phyloP scores from a whole-genome alignment of 768 basidiomycete genomes.

The Rhizopogon vesiculosus region DNA sequence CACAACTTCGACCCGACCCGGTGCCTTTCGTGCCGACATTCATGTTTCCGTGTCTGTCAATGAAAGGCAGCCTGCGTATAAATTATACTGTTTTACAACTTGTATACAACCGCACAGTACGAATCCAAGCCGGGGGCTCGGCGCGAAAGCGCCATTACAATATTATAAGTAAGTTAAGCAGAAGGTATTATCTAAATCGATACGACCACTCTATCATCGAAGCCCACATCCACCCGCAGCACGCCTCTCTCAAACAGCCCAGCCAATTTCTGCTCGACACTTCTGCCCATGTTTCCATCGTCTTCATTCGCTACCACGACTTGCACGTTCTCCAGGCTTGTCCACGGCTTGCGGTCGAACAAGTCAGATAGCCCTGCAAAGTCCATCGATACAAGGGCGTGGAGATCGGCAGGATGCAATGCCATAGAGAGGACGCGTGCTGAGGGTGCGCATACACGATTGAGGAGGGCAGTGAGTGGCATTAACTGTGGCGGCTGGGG shows the following conservation, averaged over 20 bases:
- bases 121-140: no score
- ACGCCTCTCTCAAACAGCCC: conserved; percentile 21
- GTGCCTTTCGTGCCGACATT: no score
- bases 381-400: conserved; percentile 21
- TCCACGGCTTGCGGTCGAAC: conserved; percentile 19
- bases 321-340: conserved; percentile 19
- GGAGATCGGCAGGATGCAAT: conserved; percentile 26
- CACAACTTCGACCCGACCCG: no score
- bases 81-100: no score
- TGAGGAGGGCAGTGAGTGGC: conserved; percentile 21
- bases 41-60: no score
- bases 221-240: conserved; percentile 23
- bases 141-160: no score
- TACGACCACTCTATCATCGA: conserved; percentile 26
- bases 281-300: conserved; percentile 18
- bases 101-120: no score
- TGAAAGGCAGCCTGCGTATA: no score
- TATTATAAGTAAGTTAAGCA: no score
- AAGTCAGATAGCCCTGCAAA: conserved; percentile 23
- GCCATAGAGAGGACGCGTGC: conserved; percentile 28
- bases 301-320: conserved; percentile 27
- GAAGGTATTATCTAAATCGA: background rate
- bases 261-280: conserved; percentile 17
- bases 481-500: conserved; percentile 11
- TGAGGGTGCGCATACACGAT: conserved; percentile 17